These are phyloP conservation scores for Pythium guiyangense DNA, from an alignment of 352 stramenopile genomes.

Conservation along the genomic window DNA sequence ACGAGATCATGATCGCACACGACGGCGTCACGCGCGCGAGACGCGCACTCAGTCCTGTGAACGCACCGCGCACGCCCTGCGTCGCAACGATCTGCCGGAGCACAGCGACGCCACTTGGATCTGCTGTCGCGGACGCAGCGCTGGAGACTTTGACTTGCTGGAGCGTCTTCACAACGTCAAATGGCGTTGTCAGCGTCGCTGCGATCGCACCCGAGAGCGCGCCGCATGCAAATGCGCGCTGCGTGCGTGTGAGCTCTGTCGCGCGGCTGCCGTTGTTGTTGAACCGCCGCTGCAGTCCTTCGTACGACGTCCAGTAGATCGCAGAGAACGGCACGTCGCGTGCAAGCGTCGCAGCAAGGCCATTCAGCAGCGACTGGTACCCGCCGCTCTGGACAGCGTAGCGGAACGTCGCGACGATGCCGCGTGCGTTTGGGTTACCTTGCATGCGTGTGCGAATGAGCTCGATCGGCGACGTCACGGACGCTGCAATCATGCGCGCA, in stretches of 20 bases:
- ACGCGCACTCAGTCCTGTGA: slow-evolving; percentile 63
- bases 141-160: slow-evolving; percentile 58
- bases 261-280: slow-evolving; percentile 6
- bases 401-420: slow-evolving; percentile 44
- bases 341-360: slow-evolving; percentile 88
- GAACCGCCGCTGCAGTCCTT: slow-evolving; percentile 57
- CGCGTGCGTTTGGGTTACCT: slow-evolving; percentile 18
- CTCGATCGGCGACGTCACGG: slow-evolving; percentile 85
- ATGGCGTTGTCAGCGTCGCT: slow-evolving; percentile 90
- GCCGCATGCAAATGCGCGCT: slow-evolving; percentile 85
- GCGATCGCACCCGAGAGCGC: slow-evolving; percentile 84
- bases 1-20: slow-evolving; percentile 87
- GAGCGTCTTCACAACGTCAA: slow-evolving; percentile 96
- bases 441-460: slow-evolving; percentile 88
- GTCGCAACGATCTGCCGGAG: slow-evolving; percentile 47
- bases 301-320: slow-evolving; percentile 93
- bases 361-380: slow-evolving; percentile 78
- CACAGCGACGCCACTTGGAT: slow-evolving; percentile 30
- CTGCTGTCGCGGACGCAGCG: slow-evolving; percentile 19
- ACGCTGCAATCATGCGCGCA: slow-evolving; percentile 68
- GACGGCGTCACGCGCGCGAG: slow-evolving; percentile 67
- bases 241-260: slow-evolving; percentile 25
- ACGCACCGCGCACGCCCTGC: slow-evolving; percentile 41
- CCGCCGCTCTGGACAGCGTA: slow-evolving; percentile 60
- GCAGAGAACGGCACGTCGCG: slow-evolving; percentile 94